Conservation (phyloP, 768 basidiomycete species). For the Leccinum uliginosum region DNA sequence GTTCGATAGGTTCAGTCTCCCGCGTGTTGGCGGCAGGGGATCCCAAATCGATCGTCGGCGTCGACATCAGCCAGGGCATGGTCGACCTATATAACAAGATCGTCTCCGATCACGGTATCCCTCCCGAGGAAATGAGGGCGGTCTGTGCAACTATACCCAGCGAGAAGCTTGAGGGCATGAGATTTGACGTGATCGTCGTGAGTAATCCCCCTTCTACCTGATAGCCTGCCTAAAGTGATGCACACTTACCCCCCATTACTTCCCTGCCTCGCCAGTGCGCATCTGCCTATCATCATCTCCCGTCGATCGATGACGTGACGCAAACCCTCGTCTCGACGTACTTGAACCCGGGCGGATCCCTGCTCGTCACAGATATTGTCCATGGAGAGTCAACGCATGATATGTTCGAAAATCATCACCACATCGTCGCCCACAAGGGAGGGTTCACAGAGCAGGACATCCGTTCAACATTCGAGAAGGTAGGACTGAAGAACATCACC, state of each 20-base stretch:
- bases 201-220: constrained; percentile 25
- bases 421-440: constrained; percentile 49
- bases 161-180: constrained; percentile 45
- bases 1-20: constrained; percentile 53
- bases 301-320: constrained; percentile 47
- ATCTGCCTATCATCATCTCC: constrained; percentile 60
- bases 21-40: constrained; percentile 55
- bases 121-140: constrained; percentile 63
- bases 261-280: constrained; percentile 45
- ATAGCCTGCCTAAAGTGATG: not conserved
- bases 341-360: constrained; percentile 56
- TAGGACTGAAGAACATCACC: constrained; percentile 45
- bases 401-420: constrained; percentile 32
- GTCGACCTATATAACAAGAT: constrained; percentile 63
- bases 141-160: constrained; percentile 42
- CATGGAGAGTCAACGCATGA: constrained; percentile 23
- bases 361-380: constrained; percentile 56
- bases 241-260: not conserved
- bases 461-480: constrained; percentile 44
- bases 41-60: constrained; percentile 61
- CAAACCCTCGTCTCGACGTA: constrained; percentile 43
- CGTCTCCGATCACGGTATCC: constrained; percentile 57
- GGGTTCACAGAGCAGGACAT: constrained; percentile 54
- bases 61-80: constrained; percentile 70
- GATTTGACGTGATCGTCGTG: constrained; percentile 72